These are phyloP conservation scores for Phytophthora ramorum DNA, from an alignment of 352 stramenopile genomes.

Conservation along the genomic window DNA sequence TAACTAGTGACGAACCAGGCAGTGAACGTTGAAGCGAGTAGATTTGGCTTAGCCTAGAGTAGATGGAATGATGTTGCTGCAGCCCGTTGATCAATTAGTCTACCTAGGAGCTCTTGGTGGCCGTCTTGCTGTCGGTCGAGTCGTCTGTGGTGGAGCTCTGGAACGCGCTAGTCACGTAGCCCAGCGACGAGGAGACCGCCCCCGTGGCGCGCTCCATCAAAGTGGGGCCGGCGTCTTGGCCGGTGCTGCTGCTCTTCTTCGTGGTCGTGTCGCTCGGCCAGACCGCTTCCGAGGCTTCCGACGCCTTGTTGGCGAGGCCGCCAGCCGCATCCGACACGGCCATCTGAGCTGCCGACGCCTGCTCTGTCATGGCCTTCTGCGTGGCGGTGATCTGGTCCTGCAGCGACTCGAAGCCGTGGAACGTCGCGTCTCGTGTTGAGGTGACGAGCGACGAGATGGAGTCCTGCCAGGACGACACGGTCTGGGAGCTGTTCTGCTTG, in stretches of 20 bases:
- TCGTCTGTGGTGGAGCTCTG: not conserved
- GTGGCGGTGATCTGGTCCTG: conserved; percentile 40
- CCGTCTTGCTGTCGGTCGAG: not conserved
- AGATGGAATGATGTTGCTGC: not conserved
- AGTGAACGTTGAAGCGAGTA: not conserved
- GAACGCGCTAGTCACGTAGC: conserved; percentile 24
- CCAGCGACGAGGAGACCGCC: conserved; percentile 15
- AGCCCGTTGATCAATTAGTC: not conserved
- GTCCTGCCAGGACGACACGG: conserved; percentile 26
- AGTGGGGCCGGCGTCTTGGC: conserved; percentile 19
- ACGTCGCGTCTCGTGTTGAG: conserved; percentile 39
- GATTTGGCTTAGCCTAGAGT: not conserved
- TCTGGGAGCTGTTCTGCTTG: conserved; percentile 34
- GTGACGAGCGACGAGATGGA: conserved; percentile 39
- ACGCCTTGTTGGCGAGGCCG: conserved; percentile 19
- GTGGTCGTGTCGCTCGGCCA: not conserved
- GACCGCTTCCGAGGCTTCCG: conserved; percentile 17
- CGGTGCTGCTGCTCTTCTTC: conserved; percentile 14
- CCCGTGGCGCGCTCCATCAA: conserved; percentile 35
- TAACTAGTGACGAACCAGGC: not conserved
- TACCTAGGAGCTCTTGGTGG: conserved; percentile 9
- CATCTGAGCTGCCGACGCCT: conserved; percentile 17
- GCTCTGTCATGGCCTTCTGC: conserved; percentile 32
- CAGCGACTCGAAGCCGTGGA: conserved; percentile 47
- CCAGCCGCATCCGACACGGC: conserved; percentile 10